Conservation (phyloP, 176 grass and related monocot genomes). For the Ananas comosus region DNA sequence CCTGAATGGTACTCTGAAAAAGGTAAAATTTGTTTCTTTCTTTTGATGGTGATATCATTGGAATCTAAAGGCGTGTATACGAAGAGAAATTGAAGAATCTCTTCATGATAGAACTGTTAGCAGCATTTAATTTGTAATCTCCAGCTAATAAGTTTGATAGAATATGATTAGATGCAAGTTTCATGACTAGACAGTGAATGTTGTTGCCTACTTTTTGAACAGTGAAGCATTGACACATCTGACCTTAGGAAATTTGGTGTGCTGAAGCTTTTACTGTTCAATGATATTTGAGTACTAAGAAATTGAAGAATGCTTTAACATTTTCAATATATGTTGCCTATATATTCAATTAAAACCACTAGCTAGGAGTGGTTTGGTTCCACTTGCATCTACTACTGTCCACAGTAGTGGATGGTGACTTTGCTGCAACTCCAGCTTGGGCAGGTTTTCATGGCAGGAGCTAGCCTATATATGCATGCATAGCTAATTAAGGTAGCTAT, state of each 20-base stretch:
- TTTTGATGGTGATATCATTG: neutral
- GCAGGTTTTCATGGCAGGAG: constrained; percentile 3
- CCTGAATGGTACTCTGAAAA: constrained; percentile 95
- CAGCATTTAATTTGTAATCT: no score
- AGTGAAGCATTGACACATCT: no score
- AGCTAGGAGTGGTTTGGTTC: neutral
- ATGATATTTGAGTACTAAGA: no score
- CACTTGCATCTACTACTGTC: neutral
- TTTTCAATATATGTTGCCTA: neutral
- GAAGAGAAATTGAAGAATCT: no score
- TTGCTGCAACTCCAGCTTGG: neutral
- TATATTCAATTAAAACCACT: neutral
- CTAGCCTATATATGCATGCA: constrained; percentile 5
- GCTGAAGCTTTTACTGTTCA: no score
- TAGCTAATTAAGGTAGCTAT: constrained; percentile 12
- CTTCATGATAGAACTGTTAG: no score
- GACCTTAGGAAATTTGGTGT: no score
- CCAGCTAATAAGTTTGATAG: no score
- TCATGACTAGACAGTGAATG: no score
- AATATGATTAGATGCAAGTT: no score
- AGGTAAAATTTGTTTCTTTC: constrained; percentile 27
- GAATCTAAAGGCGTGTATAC: neutral
- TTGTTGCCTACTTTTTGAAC: no score
- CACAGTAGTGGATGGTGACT: constrained; percentile 4
- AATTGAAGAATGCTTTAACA: no score